Evolutionary conservation across 2,329 filamentous ascomycete species (phyloP).

Genomic region (Cladosporium cucumerinum): DNA sequence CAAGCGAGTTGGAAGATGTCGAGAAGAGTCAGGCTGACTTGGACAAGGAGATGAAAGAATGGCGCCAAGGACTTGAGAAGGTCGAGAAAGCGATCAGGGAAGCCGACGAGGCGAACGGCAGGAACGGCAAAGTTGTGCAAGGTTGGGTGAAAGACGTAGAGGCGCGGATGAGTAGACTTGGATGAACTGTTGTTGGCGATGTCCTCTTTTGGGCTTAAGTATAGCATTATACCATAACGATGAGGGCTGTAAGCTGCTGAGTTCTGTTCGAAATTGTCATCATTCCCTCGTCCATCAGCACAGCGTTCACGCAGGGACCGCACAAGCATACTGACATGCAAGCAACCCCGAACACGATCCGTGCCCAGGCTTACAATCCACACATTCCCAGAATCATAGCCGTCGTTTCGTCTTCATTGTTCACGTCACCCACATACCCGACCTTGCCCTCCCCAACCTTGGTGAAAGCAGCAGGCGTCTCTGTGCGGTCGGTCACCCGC

Average conservation of each 20-base stretch:
- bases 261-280: background rate
- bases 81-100: slow-evolving; percentile 72
- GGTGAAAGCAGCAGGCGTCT: slow-evolving; percentile 23
- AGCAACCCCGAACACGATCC: background rate
- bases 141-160: slow-evolving; percentile 88
- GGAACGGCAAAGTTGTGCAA: slow-evolving; percentile 81
- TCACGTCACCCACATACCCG: slow-evolving; percentile 23
- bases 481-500: slow-evolving; percentile 18
- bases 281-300: background rate
- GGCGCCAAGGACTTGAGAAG: slow-evolving; percentile 75
- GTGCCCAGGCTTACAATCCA: background rate
- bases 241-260: background rate
- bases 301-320: background rate
- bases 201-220: background rate
- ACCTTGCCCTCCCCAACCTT: slow-evolving; percentile 20
- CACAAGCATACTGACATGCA: background rate
- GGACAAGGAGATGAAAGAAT: slow-evolving; percentile 77
- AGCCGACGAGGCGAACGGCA: slow-evolving; percentile 66
- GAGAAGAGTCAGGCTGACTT: slow-evolving; percentile 80
- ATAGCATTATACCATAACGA: slow-evolving; percentile 11
- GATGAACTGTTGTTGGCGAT: background rate
- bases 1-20: slow-evolving; percentile 70
- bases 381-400: slow-evolving; percentile 22
- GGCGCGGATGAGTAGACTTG: slow-evolving; percentile 34
- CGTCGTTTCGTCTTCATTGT: slow-evolving; percentile 20